Percentiles rank a stretch among this genome's conserved stretches.
These are phyloP conservation scores for Hirsutella rhossiliensis DNA, from an alignment of 2,329 filamentous ascomycete species.

Conservation along the genomic window DNA sequence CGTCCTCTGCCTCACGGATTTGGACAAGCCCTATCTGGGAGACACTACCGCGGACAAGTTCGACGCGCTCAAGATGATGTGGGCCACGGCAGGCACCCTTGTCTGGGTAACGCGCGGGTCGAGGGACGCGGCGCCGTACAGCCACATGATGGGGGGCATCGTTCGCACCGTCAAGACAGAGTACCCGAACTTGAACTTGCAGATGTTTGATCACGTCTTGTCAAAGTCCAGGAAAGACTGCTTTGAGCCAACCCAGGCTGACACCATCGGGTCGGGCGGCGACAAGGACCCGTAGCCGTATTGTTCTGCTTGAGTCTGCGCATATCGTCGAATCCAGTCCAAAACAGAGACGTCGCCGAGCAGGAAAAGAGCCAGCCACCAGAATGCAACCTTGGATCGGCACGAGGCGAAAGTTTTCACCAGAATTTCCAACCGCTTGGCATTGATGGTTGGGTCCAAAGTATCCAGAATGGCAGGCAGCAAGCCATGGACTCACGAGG, in stretches of 20 bases:
- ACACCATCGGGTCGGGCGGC: conserved; percentile 4
- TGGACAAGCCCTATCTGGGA: too few species aligned
- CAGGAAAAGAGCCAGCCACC: conserved; percentile 10
- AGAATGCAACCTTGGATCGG: conserved; percentile 7
- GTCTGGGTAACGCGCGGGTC: too few species aligned
- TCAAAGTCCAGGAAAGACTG: conserved; percentile 3
- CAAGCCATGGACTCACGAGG: conserved; percentile 11
- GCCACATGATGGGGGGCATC: too few species aligned
- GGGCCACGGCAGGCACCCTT: too few species aligned
- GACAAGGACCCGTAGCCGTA: conserved; percentile 5
- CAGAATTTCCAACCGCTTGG: conserved; percentile 4
- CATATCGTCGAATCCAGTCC: conserved; percentile 5
- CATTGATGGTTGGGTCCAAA: conserved; percentile 4
- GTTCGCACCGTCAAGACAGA: too few species aligned
- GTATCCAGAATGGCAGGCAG: conserved; percentile 4
- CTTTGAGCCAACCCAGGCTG: conserved; percentile 4
- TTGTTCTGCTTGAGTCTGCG: conserved; percentile 6
- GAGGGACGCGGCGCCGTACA: too few species aligned
- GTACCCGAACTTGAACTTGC: too few species aligned
- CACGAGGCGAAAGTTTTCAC: conserved; percentile 6
- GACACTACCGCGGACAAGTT: too few species aligned
- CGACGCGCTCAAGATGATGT: too few species aligned
- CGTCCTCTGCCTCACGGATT: too few species aligned
- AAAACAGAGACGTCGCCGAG: conserved; percentile 3
- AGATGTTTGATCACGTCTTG: neutral